Evolutionary conservation across 768 basidiomycete species (phyloP).

Genomic region (Ramaria sp.): DNA sequence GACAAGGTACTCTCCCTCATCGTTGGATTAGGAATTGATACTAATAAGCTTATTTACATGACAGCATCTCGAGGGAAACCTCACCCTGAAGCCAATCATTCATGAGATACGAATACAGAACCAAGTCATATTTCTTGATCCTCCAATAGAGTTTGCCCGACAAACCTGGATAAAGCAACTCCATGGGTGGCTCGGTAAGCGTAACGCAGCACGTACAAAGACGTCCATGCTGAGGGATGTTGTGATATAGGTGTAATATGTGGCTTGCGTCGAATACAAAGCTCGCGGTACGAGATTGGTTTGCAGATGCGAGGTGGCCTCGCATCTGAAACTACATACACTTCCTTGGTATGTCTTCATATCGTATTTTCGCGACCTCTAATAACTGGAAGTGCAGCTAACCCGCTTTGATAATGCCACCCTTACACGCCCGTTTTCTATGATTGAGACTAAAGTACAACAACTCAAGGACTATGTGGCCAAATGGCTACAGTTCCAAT

Average conservation of each 20-base stretch:
- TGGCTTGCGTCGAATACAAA: slow-evolving; percentile 77
- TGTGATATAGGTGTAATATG: slow-evolving; percentile 64
- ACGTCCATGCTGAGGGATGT: not conserved
- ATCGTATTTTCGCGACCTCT: not conserved
- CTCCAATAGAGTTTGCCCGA: slow-evolving; percentile 91
- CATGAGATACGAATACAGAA: slow-evolving; percentile 98
- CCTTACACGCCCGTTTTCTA: slow-evolving; percentile 68
- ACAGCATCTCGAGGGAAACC: slow-evolving; percentile 61
- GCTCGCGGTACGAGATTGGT: slow-evolving; percentile 94
- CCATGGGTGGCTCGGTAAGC: slow-evolving; percentile 77
- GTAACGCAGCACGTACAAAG: not conserved
- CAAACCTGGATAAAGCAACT: slow-evolving; percentile 82
- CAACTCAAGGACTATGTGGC: slow-evolving; percentile 84
- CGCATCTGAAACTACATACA: slow-evolving; percentile 66
- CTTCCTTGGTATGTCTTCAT: slow-evolving; percentile 54
- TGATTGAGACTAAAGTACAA: slow-evolving; percentile 83
- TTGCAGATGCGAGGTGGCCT: slow-evolving; percentile 62
- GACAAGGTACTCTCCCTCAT: slow-evolving; percentile 53
- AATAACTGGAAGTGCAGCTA: slow-evolving; percentile 34
- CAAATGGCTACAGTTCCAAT: slow-evolving; percentile 99
- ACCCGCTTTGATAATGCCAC: slow-evolving; percentile 63
- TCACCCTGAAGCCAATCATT: slow-evolving; percentile 75
- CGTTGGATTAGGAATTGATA: not conserved
- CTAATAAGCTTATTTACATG: not conserved
- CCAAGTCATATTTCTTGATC: slow-evolving; percentile 97